phyloP scores from a whole-genome alignment of 2,329 filamentous ascomycete species.

The Phialophora chinensis region DNA sequence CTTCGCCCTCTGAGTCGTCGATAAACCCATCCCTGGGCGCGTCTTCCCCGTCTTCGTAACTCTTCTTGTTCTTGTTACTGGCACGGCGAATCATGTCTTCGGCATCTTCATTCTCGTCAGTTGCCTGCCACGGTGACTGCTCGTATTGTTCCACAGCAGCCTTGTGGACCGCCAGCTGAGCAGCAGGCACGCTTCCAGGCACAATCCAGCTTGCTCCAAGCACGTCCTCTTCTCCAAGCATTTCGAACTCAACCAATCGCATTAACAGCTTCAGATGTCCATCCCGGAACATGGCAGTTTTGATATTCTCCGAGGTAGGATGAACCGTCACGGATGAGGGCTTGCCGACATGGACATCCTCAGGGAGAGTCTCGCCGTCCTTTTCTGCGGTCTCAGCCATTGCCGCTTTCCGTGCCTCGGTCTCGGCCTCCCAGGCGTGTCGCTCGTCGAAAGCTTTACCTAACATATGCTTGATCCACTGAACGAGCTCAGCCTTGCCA shows the following conservation, averaged over 20 bases:
- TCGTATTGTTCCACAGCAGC: conserved; percentile 78
- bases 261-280: conserved; percentile 84
- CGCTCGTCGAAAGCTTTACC: conserved; percentile 72
- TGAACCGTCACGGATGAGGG: conserved; percentile 42
- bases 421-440: conserved; percentile 75
- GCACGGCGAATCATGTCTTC: conserved; percentile 81
- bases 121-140: conserved; percentile 76
- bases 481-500: conserved; percentile 74
- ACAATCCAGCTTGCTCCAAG: conserved; percentile 79
- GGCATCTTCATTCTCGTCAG: conserved; percentile 71
- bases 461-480: conserved; percentile 79
- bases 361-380: conserved; percentile 36
- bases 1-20: conserved; percentile 70
- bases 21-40: conserved; percentile 61
- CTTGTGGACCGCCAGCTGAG: conserved; percentile 70
- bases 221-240: conserved; percentile 71
- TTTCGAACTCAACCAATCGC: conserved; percentile 73
- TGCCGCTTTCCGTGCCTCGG: conserved; percentile 56
- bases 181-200: conserved; percentile 68
- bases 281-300: conserved; percentile 82
- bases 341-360: conserved; percentile 41
- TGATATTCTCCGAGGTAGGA: conserved; percentile 49
- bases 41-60: conserved; percentile 46
- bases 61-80: conserved; percentile 35
- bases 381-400: conserved; percentile 27